These are phyloP conservation scores for Lentinula boryana DNA, from an alignment of 768 basidiomycete genomes.

Conservation along the genomic window DNA sequence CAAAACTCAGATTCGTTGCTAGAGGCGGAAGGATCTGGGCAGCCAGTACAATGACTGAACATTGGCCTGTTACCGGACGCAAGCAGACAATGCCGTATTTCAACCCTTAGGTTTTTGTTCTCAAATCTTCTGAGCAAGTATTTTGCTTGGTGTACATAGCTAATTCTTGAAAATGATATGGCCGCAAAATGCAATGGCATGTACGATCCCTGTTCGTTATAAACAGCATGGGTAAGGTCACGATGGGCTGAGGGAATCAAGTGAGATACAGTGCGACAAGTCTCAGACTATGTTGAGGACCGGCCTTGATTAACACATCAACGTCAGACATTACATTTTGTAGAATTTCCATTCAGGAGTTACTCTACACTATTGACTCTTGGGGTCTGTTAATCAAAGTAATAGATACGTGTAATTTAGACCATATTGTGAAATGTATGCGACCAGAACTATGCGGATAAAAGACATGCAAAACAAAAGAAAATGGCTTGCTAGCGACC, in stretches of 20 bases:
- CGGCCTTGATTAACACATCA: neutral
- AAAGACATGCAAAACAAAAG: neutral
- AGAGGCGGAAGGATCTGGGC: conserved; percentile 67
- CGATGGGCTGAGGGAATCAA: neutral
- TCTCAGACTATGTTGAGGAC: no score
- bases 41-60: conserved; percentile 58
- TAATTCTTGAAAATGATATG: no score
- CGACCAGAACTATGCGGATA: neutral
- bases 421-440: neutral
- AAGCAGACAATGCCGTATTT: conserved; percentile 49
- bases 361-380: conserved; percentile 2
- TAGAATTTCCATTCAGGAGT: neutral
- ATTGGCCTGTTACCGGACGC: conserved; percentile 62
- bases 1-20: conserved; percentile 48
- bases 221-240: neutral
- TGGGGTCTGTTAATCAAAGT: neutral
- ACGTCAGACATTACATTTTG: neutral
- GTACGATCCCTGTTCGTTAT: no score
- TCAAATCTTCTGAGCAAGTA: no score
- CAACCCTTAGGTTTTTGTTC: conserved; percentile 24
- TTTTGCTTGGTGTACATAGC: no score
- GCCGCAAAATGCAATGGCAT: no score
- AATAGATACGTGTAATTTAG: neutral
- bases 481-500: neutral
- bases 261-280: no score